Evolutionary conservation across 2,329 filamentous ascomycete genomes (phyloP).

Genomic region (Cytospora leucostoma): DNA sequence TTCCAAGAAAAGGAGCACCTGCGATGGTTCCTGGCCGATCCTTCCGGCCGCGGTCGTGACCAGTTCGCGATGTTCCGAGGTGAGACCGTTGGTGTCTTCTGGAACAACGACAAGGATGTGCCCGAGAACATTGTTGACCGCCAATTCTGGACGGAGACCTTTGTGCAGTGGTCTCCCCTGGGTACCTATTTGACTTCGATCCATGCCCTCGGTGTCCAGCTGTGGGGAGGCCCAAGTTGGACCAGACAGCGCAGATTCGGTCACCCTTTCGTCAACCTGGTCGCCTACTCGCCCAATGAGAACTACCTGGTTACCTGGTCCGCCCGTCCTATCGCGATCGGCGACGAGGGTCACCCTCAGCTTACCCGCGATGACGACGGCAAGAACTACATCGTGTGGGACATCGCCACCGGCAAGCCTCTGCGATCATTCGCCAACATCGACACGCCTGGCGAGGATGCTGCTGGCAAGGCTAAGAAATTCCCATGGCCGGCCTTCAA

Average conservation of each 20-base stretch:
- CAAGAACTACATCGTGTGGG: slow-evolving; percentile 99
- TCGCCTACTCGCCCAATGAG: slow-evolving; percentile 93
- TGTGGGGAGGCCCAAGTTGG: slow-evolving; percentile 93
- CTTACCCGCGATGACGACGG: slow-evolving; percentile 91
- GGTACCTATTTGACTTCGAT: slow-evolving; percentile 94
- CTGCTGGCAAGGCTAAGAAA: slow-evolving; percentile 77
- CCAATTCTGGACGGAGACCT: slow-evolving; percentile 95
- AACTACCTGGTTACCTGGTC: slow-evolving; percentile 97
- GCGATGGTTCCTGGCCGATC: slow-evolving; percentile 88
- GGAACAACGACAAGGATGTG: slow-evolving; percentile 94
- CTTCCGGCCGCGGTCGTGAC: slow-evolving; percentile 77
- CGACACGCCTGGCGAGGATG: slow-evolving; percentile 71
- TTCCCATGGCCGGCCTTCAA: slow-evolving; percentile 99
- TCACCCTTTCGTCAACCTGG: slow-evolving; percentile 91
- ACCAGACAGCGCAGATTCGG: slow-evolving; percentile 88
- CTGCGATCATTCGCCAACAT: slow-evolving; percentile 92
- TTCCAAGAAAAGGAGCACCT: slow-evolving; percentile 94
- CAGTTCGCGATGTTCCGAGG: slow-evolving; percentile 94
- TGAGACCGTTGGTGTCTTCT: slow-evolving; percentile 91
- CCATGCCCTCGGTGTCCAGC: slow-evolving; percentile 92
- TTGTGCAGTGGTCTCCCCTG: slow-evolving; percentile 95
- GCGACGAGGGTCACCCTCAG: slow-evolving; percentile 82
- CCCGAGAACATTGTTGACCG: slow-evolving; percentile 90
- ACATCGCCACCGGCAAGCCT: slow-evolving; percentile 84
- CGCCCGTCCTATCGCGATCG: slow-evolving; percentile 86